Conservation (phyloP, 257 asterid species). For the Parsonsia alboflavescens region DNA sequence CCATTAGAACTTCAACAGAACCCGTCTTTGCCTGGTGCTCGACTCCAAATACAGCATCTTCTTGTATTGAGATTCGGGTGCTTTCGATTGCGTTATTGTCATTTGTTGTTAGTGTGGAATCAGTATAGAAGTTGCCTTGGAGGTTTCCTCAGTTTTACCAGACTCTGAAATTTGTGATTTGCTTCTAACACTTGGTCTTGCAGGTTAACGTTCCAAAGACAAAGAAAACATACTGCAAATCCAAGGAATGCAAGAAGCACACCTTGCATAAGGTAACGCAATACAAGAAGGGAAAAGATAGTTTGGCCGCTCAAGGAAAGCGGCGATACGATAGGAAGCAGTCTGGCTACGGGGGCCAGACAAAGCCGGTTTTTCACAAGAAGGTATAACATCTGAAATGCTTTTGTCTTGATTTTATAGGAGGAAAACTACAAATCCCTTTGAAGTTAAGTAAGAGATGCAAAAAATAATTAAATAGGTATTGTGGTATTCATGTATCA, state of each 20-base stretch:
- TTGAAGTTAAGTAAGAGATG: too few relatives aligned
- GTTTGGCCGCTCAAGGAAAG: conserved; percentile 72
- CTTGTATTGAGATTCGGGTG: too few relatives aligned
- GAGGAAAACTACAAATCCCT: not conserved
- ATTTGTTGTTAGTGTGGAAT: not conserved
- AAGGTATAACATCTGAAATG: conserved; percentile 34
- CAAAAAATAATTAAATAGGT: too few relatives aligned
- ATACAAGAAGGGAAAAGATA: conserved; percentile 26
- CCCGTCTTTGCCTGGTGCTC: too few relatives aligned
- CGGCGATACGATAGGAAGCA: conserved; percentile 79
- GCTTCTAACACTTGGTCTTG: not conserved
- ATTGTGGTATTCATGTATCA: too few relatives aligned
- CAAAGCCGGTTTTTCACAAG: conserved; percentile 82
- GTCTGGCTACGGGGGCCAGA: conserved; percentile 83
- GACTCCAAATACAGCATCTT: too few relatives aligned
- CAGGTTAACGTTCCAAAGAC: conserved; percentile 13
- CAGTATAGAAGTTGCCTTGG: not conserved
- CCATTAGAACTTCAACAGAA: too few relatives aligned
- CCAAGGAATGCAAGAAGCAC: conserved; percentile 14
- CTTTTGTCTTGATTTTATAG: too few relatives aligned
- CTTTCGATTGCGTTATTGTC: not conserved
- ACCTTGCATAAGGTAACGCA: conserved; percentile 14
- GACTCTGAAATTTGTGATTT: not conserved
- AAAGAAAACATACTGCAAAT: conserved; percentile 16
- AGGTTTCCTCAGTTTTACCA: not conserved